Evolutionary conservation across 495 filamentous ascomycete genomes (phyloP).

Genomic region (Chaetomium tenue): DNA sequence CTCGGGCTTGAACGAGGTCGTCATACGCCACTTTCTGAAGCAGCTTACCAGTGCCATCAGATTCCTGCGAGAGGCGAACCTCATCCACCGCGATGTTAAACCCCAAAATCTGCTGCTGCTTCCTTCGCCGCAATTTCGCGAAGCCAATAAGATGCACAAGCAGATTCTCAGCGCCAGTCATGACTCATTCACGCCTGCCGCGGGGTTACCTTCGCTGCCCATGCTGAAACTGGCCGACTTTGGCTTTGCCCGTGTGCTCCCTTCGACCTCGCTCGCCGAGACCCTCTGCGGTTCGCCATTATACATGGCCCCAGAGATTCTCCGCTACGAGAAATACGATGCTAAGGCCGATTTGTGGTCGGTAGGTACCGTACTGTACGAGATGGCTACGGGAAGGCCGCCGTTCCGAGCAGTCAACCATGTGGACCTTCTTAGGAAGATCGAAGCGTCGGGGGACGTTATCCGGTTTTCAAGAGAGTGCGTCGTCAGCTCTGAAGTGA

Average conservation of each 20-base stretch:
- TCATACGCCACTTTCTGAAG: slow-evolving; percentile 92
- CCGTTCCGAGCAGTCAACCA: slow-evolving; percentile 93
- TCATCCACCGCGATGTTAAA: slow-evolving; percentile 96
- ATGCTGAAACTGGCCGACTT: slow-evolving; percentile 98
- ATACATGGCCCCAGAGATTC: slow-evolving; percentile 98
- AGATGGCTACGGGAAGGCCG: slow-evolving; percentile 89
- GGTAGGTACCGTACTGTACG: slow-evolving; percentile 88
- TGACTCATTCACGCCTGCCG: slow-evolving; percentile 73
- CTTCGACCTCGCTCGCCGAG: slow-evolving; percentile 85
- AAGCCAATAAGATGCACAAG: slow-evolving; percentile 41
- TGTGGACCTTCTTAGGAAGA: slow-evolving; percentile 86
- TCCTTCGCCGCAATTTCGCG: slow-evolving; percentile 67
- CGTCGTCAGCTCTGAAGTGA: slow-evolving; percentile 70
- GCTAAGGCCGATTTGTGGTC: slow-evolving; percentile 97
- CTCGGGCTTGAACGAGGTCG: slow-evolving; percentile 86
- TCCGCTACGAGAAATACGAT: slow-evolving; percentile 96
- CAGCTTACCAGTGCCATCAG: slow-evolving; percentile 90
- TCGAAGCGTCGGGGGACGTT: slow-evolving; percentile 78
- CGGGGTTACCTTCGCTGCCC: slow-evolving; percentile 80
- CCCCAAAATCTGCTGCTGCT: slow-evolving; percentile 92
- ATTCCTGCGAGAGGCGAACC: slow-evolving; percentile 78
- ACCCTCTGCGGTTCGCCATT: slow-evolving; percentile 97
- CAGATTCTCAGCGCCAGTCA: slow-evolving; percentile 62
- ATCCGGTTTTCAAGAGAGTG: slow-evolving; percentile 78
- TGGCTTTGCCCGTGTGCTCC: slow-evolving; percentile 88